phyloP scores from a whole-genome alignment of 768 basidiomycete species.

The Auriscalpium vulgare region DNA sequence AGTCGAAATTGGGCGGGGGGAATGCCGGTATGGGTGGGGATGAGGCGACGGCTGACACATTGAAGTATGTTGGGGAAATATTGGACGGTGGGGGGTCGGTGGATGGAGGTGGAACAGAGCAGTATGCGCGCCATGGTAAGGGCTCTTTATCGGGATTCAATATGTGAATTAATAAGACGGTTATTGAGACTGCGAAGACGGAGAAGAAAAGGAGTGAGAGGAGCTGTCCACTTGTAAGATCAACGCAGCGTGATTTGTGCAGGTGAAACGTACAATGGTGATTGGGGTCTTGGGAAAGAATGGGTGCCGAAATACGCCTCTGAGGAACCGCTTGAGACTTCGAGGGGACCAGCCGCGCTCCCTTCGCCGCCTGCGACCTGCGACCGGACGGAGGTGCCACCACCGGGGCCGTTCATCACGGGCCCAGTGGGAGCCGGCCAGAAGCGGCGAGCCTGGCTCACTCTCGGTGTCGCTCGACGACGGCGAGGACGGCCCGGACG shows the following conservation, averaged over 20 bases:
- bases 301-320: conserved; percentile 58
- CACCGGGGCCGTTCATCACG: conserved; percentile 42
- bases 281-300: conserved; percentile 74
- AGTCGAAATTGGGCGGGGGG: conserved; percentile 66
- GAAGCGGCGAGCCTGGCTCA: conserved; percentile 38
- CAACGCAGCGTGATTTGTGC: background rate
- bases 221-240: conserved; percentile 31
- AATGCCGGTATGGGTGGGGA: conserved; percentile 37
- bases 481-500: conserved; percentile 40
- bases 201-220: conserved; percentile 70
- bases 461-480: conserved; percentile 56
- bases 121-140: conserved; percentile 91
- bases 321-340: conserved; percentile 44
- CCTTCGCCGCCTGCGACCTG: conserved; percentile 45
- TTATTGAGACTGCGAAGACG: conserved; percentile 74
- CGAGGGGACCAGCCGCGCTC: conserved; percentile 36
- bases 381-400: conserved; percentile 38
- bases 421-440: conserved; percentile 28
- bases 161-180: conserved; percentile 82
- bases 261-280: conserved; percentile 54
- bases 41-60: conserved; percentile 17
- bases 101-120: conserved; percentile 56
- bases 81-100: conserved; percentile 34
- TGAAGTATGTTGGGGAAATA: conserved; percentile 29
- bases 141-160: conserved; percentile 95